These are phyloP conservation scores for Mycena polygramma DNA, from an alignment of 768 basidiomycete genomes.

Conservation along the genomic window DNA sequence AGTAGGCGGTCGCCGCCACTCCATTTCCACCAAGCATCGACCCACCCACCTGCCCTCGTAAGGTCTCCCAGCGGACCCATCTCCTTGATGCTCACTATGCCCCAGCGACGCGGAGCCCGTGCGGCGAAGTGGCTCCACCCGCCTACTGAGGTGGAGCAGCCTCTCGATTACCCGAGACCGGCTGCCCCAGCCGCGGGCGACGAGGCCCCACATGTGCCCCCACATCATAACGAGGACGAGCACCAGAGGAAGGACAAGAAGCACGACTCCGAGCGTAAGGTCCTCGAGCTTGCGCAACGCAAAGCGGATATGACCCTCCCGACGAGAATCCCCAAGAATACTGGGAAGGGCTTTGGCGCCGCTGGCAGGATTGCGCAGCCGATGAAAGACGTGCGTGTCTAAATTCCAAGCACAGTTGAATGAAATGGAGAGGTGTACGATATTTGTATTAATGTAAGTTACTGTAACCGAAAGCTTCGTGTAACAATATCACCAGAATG, in stretches of 20 bases:
- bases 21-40: constrained; percentile 56
- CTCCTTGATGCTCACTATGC: too few relatives aligned
- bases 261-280: constrained; percentile 58
- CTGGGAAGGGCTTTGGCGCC: constrained; percentile 55
- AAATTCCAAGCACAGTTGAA: background rate
- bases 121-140: constrained; percentile 27
- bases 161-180: constrained; percentile 67
- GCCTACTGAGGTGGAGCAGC: constrained; percentile 44
- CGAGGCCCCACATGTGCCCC: constrained; percentile 49
- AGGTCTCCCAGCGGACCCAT: too few relatives aligned
- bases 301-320: constrained; percentile 65
- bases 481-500: too few relatives aligned
- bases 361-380: constrained; percentile 72
- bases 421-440: too few relatives aligned
- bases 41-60: constrained; percentile 49
- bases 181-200: constrained; percentile 46
- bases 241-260: constrained; percentile 64
- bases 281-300: constrained; percentile 58
- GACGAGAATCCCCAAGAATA: constrained; percentile 54
- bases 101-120: constrained; percentile 36
- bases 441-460: background rate
- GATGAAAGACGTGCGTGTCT: constrained; percentile 36
- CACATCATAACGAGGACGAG: constrained; percentile 62
- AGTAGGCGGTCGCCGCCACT: constrained; percentile 58
- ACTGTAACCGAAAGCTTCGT: too few relatives aligned